Evolutionary conservation across 345 rosid genomes (phyloP).

Genomic region (Pugionium dolabratum): DNA sequence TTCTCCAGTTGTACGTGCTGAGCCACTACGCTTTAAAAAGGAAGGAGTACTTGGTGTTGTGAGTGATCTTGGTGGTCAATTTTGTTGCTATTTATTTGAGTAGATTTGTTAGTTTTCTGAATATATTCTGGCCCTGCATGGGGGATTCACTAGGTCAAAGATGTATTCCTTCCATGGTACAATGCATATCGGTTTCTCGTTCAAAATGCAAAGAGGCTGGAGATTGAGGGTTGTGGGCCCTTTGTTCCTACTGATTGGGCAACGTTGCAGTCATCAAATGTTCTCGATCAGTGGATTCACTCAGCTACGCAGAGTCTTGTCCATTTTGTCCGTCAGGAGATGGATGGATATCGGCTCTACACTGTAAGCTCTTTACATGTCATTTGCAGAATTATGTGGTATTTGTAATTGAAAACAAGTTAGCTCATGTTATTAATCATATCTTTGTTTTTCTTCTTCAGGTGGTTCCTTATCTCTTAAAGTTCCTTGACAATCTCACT

Average conservation of each 20-base stretch:
- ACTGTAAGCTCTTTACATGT: slow-evolving; percentile 57
- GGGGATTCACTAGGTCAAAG: slow-evolving; percentile 70
- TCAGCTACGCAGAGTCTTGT: slow-evolving; percentile 99
- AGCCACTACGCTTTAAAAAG: slow-evolving; percentile 87
- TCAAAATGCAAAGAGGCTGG: slow-evolving; percentile 96
- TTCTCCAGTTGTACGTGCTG: slow-evolving; percentile 99
- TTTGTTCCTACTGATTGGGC: slow-evolving; percentile 67
- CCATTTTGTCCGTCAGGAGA: slow-evolving; percentile 81
- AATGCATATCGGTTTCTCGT: slow-evolving; percentile 98
- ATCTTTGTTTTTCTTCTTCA: slow-evolving; percentile 28
- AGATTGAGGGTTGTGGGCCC: slow-evolving; percentile 74
- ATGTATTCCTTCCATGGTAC: slow-evolving; percentile 99
- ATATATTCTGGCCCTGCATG: slow-evolving; percentile 21
- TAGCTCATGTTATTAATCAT: slow-evolving; percentile 8
- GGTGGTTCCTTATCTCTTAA: slow-evolving; percentile 96
- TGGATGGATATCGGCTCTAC: slow-evolving; percentile 93
- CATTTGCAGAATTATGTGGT: slow-evolving; percentile 16
- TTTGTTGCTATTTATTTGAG: slow-evolving; percentile 16
- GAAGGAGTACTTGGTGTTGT: slow-evolving; percentile 94
- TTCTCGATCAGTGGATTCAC: slow-evolving; percentile 97
- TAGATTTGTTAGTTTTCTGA: slow-evolving; percentile 26
- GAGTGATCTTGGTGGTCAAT: slow-evolving; percentile 46
- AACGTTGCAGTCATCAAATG: slow-evolving; percentile 74
- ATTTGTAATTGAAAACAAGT: not conserved
- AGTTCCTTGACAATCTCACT: slow-evolving; percentile 94